Evolutionary conservation across 352 stramenopile genomes (phyloP).

Genomic region (Globisporangium solare): DNA sequence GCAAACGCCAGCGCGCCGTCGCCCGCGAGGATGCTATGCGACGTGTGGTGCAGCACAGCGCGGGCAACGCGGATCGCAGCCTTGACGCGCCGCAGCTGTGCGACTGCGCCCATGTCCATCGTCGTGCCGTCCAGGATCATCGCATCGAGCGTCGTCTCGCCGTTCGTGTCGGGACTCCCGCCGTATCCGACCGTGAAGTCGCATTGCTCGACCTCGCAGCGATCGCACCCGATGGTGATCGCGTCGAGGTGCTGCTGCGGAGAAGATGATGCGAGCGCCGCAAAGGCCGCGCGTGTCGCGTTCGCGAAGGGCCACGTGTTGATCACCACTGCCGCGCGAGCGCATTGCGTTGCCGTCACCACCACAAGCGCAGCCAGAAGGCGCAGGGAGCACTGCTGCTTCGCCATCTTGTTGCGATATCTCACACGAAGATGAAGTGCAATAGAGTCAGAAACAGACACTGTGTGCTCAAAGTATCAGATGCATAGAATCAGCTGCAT

Average conservation of each 20-base stretch:
- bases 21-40: constrained; percentile 84
- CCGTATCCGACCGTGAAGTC: constrained; percentile 88
- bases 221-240: constrained; percentile 65
- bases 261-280: constrained; percentile 22
- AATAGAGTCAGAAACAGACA: too few species aligned
- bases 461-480: too few species aligned
- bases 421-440: too few species aligned
- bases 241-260: constrained; percentile 41
- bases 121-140: constrained; percentile 88
- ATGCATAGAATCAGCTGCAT: too few species aligned
- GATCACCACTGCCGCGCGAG: constrained; percentile 49
- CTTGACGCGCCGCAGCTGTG: constrained; percentile 75
- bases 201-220: constrained; percentile 82
- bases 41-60: constrained; percentile 85
- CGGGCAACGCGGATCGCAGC: constrained; percentile 78
- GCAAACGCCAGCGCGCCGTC: constrained; percentile 84
- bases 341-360: background rate
- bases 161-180: constrained; percentile 79
- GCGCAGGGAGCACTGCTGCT: too few species aligned
- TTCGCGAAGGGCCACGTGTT: constrained; percentile 84
- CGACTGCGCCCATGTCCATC: constrained; percentile 85
- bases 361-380: too few species aligned
- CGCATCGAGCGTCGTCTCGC: constrained; percentile 87
- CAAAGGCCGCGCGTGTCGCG: constrained; percentile 64
- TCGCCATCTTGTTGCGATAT: too few species aligned